A percentile compares a stretch with the other conserved stretches of the same genome.
phyloP scores from a whole-genome alignment of 345 rosid species.

The Pistacia integerrima region DNA sequence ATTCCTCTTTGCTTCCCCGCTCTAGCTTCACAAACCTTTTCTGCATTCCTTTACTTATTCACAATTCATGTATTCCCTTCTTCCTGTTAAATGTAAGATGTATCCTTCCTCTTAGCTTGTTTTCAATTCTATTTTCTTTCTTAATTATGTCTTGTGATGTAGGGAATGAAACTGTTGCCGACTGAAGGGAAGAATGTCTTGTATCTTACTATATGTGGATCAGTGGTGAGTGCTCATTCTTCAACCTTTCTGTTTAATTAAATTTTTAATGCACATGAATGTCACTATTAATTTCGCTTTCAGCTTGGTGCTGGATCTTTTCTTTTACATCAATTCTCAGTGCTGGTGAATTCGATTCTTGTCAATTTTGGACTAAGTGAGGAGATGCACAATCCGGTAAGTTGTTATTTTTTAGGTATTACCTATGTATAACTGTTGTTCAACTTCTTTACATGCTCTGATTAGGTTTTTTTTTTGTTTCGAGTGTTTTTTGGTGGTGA shows the following conservation, averaged over 20 bases:
- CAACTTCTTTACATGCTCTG: neutral
- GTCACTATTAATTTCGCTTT: conserved; percentile 26
- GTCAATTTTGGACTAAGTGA: conserved; percentile 78
- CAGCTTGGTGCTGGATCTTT: conserved; percentile 91
- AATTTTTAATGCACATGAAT: conserved; percentile 8
- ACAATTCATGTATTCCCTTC: neutral
- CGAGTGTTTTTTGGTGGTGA: neutral
- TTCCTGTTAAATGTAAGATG: neutral
- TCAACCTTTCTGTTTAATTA: neutral
- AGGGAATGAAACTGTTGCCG: conserved; percentile 85
- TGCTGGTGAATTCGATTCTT: conserved; percentile 75
- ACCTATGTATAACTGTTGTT: neutral
- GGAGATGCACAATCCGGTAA: conserved; percentile 92
- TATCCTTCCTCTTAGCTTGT: neutral
- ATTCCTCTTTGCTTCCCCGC: neutral
- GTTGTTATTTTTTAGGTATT: conserved; percentile 26
- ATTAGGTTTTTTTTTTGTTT: neutral
- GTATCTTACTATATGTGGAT: conserved; percentile 68
- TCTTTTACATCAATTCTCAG: conserved; percentile 75
- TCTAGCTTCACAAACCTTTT: neutral
- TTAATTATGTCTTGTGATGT: conserved; percentile 8
- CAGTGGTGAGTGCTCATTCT: conserved; percentile 54
- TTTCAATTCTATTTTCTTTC: neutral
- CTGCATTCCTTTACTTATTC: neutral
- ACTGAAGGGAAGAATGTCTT: conserved; percentile 68